Evolutionary conservation across 371 early-diverging fungal genomes (phyloP), one percentile per base, ranked within the genome.

Genomic region (Funneliformis caledonium): DNA sequence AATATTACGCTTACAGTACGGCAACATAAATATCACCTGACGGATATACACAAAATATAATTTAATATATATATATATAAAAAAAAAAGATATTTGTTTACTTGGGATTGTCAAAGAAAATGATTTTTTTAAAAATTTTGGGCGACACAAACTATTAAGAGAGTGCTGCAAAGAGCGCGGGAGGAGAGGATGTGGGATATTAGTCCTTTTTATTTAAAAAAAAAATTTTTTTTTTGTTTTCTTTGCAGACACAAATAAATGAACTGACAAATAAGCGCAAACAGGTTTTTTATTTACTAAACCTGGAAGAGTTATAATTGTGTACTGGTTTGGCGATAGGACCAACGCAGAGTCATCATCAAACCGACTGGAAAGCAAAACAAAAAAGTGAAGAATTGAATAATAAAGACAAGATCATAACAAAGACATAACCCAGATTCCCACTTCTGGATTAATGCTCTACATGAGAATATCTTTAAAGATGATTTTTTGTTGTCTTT

Each of bases 281-380:
- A 52, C 56, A 52, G 56, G 56, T 52, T 52, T 52, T 52, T 52
- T 14, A 52, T 52, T 52, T 52, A 52, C 56, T 52, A 52, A 16
- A 52, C 56, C 56, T 56, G 56, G 56, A 56, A 19, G 56, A 56
- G 56, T 56, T 19, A 56, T 56, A 56, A 56, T 56, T 56, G 56
- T 56, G 56, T 56, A 56, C 56, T 56, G 56, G 56, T 56, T 56
- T 56, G 56, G 56, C 56, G 56, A 56, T 56, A 56, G 16, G 56
- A 56, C 37, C 37, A 37, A 37, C 56, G 56, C 56, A 56, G 56
- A 56, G 37, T 19, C 16, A 56, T 19, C 16, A 56, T 56, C 14
- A 19, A 56, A 56, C 19, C 16, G 56, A 56, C 16, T 16, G 4
- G 16, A 52, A 52, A 4, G 19, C 7, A 52, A 52, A 52, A 52